Evolutionary conservation across 768 basidiomycete genomes (phyloP).

Genomic region (Porphyrellus cyaneotinctus): DNA sequence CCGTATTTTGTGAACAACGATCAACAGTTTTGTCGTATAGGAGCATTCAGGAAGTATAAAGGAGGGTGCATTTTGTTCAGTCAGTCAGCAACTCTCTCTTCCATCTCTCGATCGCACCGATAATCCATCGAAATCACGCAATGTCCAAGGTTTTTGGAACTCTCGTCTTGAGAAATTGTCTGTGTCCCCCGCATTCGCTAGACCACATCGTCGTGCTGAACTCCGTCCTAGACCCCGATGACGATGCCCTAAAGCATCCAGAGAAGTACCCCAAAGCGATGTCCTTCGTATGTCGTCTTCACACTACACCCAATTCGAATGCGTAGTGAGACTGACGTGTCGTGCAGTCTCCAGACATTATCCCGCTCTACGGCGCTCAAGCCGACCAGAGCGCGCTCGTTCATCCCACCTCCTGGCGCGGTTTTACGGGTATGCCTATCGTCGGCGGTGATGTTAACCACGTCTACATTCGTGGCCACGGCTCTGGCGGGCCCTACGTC

Average conservation of each 20-base stretch:
- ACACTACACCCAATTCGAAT: not conserved
- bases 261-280: not conserved
- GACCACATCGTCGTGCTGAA: not conserved
- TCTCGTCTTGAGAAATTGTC: slow-evolving; percentile 7
- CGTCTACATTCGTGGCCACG: slow-evolving; percentile 5
- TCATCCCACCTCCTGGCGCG: not conserved
- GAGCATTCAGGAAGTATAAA: slow-evolving; percentile 1
- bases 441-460: slow-evolving; percentile 4
- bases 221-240: slow-evolving; percentile 1
- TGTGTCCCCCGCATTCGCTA: not conserved
- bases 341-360: slow-evolving; percentile 3
- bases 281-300: not conserved
- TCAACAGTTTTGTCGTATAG: not conserved
- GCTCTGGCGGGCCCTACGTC: not conserved
- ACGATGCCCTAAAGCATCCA: not conserved
- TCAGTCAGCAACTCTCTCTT: not conserved
- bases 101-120: not conserved
- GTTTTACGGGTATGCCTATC: slow-evolving; percentile 4
- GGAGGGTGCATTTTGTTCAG: not conserved
- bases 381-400: not conserved
- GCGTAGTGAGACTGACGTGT: not conserved
- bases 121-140: not conserved
- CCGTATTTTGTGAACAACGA: not conserved
- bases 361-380: slow-evolving; percentile 1
- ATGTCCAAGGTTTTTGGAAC: not conserved